Evolutionary conservation across 805 yeast genomes (phyloP).

Genomic region (Saccharomycopsis sp.): DNA sequence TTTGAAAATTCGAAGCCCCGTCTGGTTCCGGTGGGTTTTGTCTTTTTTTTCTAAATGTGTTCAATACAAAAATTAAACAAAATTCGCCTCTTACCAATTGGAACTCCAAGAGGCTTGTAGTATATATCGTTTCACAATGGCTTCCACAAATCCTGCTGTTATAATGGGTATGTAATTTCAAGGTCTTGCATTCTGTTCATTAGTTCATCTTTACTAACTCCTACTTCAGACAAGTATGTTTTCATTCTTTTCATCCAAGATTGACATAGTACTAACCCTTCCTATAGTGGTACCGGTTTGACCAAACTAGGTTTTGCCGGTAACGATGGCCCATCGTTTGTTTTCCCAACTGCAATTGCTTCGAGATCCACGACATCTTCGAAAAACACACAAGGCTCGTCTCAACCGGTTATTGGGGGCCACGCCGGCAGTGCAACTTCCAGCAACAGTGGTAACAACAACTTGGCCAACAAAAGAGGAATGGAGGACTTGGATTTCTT

Average conservation of each 20-base stretch:
- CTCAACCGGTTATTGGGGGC: slow-evolving; percentile 21
- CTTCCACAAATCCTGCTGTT: slow-evolving; percentile 20
- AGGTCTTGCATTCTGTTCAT: background rate
- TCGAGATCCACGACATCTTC: slow-evolving; percentile 29
- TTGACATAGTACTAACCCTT: background rate
- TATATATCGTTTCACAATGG: slow-evolving; percentile 9
- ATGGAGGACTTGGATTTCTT: slow-evolving; percentile 90
- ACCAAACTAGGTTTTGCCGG: slow-evolving; percentile 98
- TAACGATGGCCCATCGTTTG: slow-evolving; percentile 94
- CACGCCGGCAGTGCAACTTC: slow-evolving; percentile 11
- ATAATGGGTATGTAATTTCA: slow-evolving; percentile 14
- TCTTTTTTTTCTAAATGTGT: too few species aligned
- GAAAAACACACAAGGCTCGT: slow-evolving; percentile 23
- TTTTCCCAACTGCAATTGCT: slow-evolving; percentile 94
- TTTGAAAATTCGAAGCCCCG: too few species aligned
- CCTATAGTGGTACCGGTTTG: slow-evolving; percentile 86
- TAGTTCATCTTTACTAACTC: background rate
- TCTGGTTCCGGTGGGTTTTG: too few species aligned
- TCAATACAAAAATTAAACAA: too few species aligned
- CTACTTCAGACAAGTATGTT: slow-evolving; percentile 8
- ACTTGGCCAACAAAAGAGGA: slow-evolving; percentile 43
- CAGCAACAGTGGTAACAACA: slow-evolving; percentile 21
- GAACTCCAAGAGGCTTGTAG: too few species aligned
- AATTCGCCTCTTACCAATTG: too few species aligned
- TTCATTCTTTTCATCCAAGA: background rate